Percentiles rank a stretch among this genome's conserved stretches.
Evolutionary conservation across 2,329 filamentous ascomycete genomes (phyloP).

Genomic region (Fonsecaea erecta): DNA sequence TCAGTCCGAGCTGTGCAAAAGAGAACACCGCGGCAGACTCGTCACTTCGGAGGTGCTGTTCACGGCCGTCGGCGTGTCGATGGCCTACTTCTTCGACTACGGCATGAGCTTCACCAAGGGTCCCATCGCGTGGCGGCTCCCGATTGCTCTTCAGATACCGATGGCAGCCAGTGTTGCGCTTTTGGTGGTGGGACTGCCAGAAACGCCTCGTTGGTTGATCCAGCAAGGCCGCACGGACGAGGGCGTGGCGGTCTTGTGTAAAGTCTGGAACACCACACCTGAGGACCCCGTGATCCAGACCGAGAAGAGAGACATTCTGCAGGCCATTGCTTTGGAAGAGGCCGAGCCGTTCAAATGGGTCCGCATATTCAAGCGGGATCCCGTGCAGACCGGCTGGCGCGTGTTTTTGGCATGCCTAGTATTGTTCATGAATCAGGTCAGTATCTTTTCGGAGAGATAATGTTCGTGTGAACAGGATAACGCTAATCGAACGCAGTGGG

Average conservation of each 20-base stretch:
- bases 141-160: constrained; percentile 41
- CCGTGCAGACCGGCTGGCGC: constrained; percentile 50
- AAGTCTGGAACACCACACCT: constrained; percentile 45
- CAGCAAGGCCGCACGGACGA: constrained; percentile 40
- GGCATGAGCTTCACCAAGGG: constrained; percentile 49
- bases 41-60: constrained; percentile 51
- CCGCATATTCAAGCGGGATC: constrained; percentile 50
- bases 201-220: constrained; percentile 48
- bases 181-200: constrained; percentile 48
- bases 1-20: constrained; percentile 48
- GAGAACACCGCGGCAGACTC: constrained; percentile 49
- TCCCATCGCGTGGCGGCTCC: constrained; percentile 41
- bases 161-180: constrained; percentile 42
- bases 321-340: constrained; percentile 45
- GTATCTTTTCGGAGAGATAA: constrained; percentile 1
- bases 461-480: background rate
- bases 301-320: constrained; percentile 33
- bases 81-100: constrained; percentile 49
- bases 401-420: constrained; percentile 54
- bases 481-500: constrained; percentile 13
- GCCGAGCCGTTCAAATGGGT: constrained; percentile 1
- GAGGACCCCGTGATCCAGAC: constrained; percentile 37
- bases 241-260: constrained; percentile 41
- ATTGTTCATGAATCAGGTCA: constrained; percentile 54
- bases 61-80: constrained; percentile 46